Conservation (phyloP, 495 filamentous ascomycete genomes). For the Penicillium malachiteum region DNA sequence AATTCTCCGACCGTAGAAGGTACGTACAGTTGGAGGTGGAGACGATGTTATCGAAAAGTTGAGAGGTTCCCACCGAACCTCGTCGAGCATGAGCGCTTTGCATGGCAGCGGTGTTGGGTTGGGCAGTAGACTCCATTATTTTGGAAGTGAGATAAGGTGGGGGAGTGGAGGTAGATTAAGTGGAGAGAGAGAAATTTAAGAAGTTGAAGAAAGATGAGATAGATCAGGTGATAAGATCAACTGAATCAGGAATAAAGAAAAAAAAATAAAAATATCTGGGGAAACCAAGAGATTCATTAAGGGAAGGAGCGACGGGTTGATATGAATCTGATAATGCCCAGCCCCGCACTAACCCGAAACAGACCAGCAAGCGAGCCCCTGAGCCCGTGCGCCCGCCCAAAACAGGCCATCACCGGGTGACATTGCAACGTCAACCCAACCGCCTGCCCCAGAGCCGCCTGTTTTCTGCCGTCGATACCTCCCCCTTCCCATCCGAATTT, state of each 20-base stretch:
- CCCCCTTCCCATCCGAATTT: constrained; percentile 44
- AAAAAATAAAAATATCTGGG: constrained; percentile 5
- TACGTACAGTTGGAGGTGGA: constrained; percentile 90
- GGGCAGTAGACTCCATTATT: constrained; percentile 35
- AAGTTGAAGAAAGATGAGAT: constrained; percentile 6
- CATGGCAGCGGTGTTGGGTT: constrained; percentile 51
- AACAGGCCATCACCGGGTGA: constrained; percentile 45
- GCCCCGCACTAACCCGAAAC: constrained; percentile 49
- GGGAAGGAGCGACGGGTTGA: background rate
- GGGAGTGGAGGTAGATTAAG: background rate
- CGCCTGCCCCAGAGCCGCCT: constrained; percentile 36
- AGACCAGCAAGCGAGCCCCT: constrained; percentile 49
- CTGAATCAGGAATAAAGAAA: background rate
- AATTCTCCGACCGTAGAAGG: background rate
- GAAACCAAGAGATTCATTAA: background rate
- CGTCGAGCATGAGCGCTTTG: constrained; percentile 49
- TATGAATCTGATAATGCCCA: constrained; percentile 46
- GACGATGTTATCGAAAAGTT: constrained; percentile 92
- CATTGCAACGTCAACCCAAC: constrained; percentile 68
- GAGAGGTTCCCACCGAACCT: constrained; percentile 74
- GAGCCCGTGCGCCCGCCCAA: constrained; percentile 49
- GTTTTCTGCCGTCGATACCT: constrained; percentile 60
- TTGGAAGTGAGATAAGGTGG: background rate
- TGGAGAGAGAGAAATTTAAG: background rate
- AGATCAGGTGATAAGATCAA: background rate